Conservation (phyloP, 2,329 filamentous ascomycete species). For the Endoconidiophora laricicola region DNA sequence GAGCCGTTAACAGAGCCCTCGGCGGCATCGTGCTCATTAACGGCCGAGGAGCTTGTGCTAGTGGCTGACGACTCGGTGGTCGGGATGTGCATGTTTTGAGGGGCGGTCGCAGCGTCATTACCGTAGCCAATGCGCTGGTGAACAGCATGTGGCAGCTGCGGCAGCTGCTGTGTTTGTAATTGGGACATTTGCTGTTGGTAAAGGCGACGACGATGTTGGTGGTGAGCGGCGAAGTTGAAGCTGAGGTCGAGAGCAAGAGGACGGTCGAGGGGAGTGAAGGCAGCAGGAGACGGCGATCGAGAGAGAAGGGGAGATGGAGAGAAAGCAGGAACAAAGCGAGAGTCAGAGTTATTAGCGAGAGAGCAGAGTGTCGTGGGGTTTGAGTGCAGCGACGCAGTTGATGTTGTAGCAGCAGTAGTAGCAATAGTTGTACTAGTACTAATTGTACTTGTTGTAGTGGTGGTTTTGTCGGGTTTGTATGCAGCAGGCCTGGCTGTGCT, state of each 20-base stretch:
- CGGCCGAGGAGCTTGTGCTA: constrained; percentile 37
- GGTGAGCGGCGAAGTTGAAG: background rate
- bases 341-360: background rate
- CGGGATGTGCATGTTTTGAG: constrained; percentile 17
- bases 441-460: background rate
- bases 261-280: background rate
- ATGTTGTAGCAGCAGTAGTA: constrained; percentile 13
- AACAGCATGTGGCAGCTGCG: background rate
- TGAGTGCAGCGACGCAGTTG: background rate
- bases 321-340: background rate
- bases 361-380: background rate
- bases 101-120: background rate
- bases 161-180: background rate
- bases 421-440: constrained; percentile 14
- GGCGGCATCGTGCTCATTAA: constrained; percentile 30
- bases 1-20: constrained; percentile 24
- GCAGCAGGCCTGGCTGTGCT: no score
- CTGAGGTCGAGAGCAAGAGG: background rate
- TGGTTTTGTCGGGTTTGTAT: background rate
- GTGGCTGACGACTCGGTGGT: constrained; percentile 30
- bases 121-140: no score
- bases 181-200: background rate
- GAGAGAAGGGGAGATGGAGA: background rate
- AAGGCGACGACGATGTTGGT: background rate
- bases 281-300: background rate